phyloP scores from a whole-genome alignment of 345 rosid genomes.

The Dipteronia sinensis region DNA sequence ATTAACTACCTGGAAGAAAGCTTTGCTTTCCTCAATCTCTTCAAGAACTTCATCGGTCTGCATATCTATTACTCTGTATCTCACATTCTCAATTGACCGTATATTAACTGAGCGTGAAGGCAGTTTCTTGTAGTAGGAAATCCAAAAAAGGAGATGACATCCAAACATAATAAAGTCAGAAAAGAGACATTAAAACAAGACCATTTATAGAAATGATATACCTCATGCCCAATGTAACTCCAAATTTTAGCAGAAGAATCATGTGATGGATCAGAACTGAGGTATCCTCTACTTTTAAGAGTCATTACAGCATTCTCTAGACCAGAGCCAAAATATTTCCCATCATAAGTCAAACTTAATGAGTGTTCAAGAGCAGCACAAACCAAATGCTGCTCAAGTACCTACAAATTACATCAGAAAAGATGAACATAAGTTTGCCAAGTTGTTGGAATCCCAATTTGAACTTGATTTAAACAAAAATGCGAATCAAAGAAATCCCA shows the following conservation, averaged over 20 bases:
- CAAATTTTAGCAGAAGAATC: slow-evolving; percentile 65
- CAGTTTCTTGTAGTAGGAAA: slow-evolving; percentile 48
- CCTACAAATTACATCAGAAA: slow-evolving; percentile 49
- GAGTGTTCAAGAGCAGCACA: slow-evolving; percentile 93
- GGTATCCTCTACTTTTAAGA: slow-evolving; percentile 61
- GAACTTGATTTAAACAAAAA: slow-evolving; percentile 10
- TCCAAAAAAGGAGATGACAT: slow-evolving; percentile 9
- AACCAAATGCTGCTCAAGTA: slow-evolving; percentile 79
- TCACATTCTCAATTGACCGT: slow-evolving; percentile 83
- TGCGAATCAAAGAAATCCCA: slow-evolving; percentile 17
- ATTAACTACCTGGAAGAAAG: slow-evolving; percentile 81
- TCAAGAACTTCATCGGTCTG: slow-evolving; percentile 59
- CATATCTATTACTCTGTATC: slow-evolving; percentile 61
- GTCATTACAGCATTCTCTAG: slow-evolving; percentile 45
- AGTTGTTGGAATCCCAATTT: slow-evolving; percentile 13
- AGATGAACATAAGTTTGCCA: slow-evolving; percentile 20
- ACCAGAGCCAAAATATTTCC: slow-evolving; percentile 70
- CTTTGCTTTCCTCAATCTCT: slow-evolving; percentile 95
- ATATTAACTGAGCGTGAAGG: slow-evolving; percentile 71
- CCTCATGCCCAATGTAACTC: slow-evolving; percentile 90
- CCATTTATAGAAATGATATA: slow-evolving; percentile 25
- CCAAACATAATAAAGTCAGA: neutral
- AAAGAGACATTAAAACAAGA: slow-evolving; percentile 12
- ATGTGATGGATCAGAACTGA: slow-evolving; percentile 54
- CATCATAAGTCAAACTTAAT: slow-evolving; percentile 69